Percentiles rank a stretch among this genome's conserved stretches.
phyloP scores from a whole-genome alignment of 257 asterid genomes.

The Asclepias syriaca region DNA sequence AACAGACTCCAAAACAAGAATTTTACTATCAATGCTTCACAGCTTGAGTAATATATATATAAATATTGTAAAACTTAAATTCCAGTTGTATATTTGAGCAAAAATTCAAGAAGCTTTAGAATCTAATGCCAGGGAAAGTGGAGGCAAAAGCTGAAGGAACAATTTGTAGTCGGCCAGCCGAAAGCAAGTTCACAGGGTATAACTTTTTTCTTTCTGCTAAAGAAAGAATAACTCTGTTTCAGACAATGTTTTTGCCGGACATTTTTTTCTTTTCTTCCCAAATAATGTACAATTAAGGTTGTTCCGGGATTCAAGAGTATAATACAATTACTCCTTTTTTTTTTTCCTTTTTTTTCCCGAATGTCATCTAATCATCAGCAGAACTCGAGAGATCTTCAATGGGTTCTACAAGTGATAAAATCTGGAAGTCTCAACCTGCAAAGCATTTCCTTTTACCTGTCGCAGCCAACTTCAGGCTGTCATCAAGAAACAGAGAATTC shows the following conservation, averaged over 20 bases:
- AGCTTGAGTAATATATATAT: neutral
- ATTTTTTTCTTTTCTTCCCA: neutral
- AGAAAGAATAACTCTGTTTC: neutral
- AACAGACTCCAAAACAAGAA: neutral
- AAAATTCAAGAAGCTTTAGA: conserved; percentile 2
- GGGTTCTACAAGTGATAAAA: conserved; percentile 38
- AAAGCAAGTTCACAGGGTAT: conserved; percentile 9
- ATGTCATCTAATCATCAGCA: conserved; percentile 32
- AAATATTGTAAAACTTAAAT: no score
- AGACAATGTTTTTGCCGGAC: neutral
- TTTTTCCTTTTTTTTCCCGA: neutral
- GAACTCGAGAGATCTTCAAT: conserved; percentile 42
- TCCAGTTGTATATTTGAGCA: no score
- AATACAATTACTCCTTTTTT: neutral
- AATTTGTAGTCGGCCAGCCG: conserved; percentile 15
- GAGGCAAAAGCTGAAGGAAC: conserved; percentile 7
- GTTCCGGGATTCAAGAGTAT: neutral
- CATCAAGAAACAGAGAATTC: conserved; percentile 60
- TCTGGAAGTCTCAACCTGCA: conserved; percentile 40
- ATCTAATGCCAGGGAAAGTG: conserved; percentile 8
- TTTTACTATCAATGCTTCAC: neutral
- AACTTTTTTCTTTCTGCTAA: conserved; percentile 1
- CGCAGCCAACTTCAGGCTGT: conserved; percentile 43
- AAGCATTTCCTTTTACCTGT: conserved; percentile 48
- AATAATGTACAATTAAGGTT: neutral